phyloP scores from a whole-genome alignment of 108 stramenopile genomes.

The Conticribra weissflogii region DNA sequence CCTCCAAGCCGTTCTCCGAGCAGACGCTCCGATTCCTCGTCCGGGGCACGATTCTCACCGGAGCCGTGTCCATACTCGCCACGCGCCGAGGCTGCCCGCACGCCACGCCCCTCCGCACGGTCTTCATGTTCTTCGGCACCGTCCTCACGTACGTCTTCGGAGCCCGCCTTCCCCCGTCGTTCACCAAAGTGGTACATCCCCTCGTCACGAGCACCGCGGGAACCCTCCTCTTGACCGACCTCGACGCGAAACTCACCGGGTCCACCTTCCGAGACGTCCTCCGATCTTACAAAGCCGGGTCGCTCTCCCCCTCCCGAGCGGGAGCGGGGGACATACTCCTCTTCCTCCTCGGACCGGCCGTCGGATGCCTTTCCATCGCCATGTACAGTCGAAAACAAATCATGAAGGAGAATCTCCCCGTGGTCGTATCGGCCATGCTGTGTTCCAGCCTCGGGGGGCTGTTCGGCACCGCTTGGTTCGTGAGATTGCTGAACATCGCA shows the following conservation, averaged over 20 bases:
- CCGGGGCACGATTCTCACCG: constrained; percentile 34
- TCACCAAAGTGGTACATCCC: constrained; percentile 59
- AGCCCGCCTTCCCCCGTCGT: constrained; percentile 40
- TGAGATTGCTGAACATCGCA: constrained; percentile 45
- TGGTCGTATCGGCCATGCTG: constrained; percentile 40
- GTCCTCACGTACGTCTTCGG: constrained; percentile 51
- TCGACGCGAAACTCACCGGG: constrained; percentile 44
- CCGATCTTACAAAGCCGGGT: constrained; percentile 45
- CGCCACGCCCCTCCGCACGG: constrained; percentile 44
- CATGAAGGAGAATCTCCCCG: constrained; percentile 50
- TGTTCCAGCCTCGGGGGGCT: constrained; percentile 48
- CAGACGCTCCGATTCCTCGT: constrained; percentile 44
- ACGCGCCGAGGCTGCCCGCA: constrained; percentile 17
- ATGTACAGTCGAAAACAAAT: constrained; percentile 59
- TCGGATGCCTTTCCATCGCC: constrained; percentile 50
- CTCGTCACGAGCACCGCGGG: constrained; percentile 48
- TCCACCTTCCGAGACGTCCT: constrained; percentile 47
- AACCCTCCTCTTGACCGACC: constrained; percentile 40
- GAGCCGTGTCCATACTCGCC: constrained; percentile 51
- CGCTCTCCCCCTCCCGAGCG: constrained; percentile 29
- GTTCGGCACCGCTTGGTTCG: constrained; percentile 56
- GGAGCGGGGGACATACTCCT: constrained; percentile 67
- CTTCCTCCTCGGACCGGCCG: constrained; percentile 64
- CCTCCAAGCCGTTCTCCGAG: constrained; percentile 49
- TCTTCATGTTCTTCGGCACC: constrained; percentile 52